Base-by-base conservation (phyloP, 306 rosid species). In the Rubus idaeus region DNA sequence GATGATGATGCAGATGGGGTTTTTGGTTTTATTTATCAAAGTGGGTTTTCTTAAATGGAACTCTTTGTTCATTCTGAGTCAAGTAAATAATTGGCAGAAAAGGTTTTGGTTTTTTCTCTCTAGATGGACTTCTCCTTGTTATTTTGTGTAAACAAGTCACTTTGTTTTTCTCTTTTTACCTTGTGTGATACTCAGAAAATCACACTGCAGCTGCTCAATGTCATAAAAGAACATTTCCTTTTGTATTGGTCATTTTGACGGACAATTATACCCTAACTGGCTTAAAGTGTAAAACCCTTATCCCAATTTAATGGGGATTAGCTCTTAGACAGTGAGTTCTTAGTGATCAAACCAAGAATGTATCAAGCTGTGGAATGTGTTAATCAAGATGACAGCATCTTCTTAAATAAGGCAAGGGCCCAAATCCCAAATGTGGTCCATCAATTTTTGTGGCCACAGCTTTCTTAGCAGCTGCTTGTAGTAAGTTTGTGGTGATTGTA, bases 361-460 rank as follows among this genome's bases (percentile, higher is more conserved):
- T 79, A 14, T 83, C 71, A 67, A 87, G 87, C 84, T 67, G 63
- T 79, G 55, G 75, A 79, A 81, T 77, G 26, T 73, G 78, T 81
- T 76, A 79, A 87, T 77, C 84, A 81, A 72, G 58, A 73, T 71
- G 77, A 81, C 83, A 39, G 30, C 82, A 80, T 75, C 60, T 45
- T 83, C 83, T 83, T 81, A 73, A 84, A 86, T 82, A 73, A 78
- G 81, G 58, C 76, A 75, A 73, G 88, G 82, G 67, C 89, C 84
- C 77, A 47, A 70, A 17, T 44, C 13, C 6, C 49, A 79, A 52
- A 58, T 46, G 91, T 90, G 95, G 93, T 87, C 97, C 91, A 64
- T 75, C 41, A 69, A 53, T 73, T 80, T 83, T 55, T 83, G 90
- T 86, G 91, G 96, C 84, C 89, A 73, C 87, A 76, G 80, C 83